Conservation (phyloP, 208 protist species). For the Trypanosomatidae sp. region DNA sequence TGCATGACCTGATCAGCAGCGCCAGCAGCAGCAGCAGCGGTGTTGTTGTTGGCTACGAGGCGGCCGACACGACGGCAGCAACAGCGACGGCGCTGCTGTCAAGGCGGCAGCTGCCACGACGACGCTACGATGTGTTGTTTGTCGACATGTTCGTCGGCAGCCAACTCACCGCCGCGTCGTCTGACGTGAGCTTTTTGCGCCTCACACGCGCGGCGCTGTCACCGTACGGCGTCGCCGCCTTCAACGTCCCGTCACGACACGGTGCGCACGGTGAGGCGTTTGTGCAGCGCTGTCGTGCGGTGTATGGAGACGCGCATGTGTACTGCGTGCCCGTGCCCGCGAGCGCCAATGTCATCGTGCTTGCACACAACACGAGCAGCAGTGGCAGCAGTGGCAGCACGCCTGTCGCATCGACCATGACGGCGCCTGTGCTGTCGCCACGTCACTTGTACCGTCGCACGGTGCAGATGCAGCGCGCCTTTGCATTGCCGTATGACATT, state of each 20-base stretch:
- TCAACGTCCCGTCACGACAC: constrained; percentile 44
- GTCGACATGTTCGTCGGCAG: constrained; percentile 77
- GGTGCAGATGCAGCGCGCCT: constrained; percentile 26
- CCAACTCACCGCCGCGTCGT: constrained; percentile 19
- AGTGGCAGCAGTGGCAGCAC: no score
- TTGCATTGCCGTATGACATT: constrained; percentile 60
- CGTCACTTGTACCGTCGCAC: constrained; percentile 47
- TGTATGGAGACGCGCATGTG: constrained; percentile 58
- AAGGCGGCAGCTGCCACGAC: not conserved
- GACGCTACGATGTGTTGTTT: constrained; percentile 61
- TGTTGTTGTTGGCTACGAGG: no score
- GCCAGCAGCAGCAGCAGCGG: no score
- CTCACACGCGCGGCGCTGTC: constrained; percentile 35
- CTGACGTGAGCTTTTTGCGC: constrained; percentile 28
- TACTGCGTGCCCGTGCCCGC: constrained; percentile 41
- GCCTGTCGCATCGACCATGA: not conserved
- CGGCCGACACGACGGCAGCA: no score
- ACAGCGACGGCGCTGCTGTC: no score
- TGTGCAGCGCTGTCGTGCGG: constrained; percentile 19
- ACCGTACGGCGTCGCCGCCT: constrained; percentile 55
- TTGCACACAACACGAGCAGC: no score
- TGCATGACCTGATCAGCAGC: no score
- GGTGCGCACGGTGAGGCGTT: constrained; percentile 29
- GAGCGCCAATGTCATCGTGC: constrained; percentile 65
- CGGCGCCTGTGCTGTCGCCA: constrained; percentile 19